phyloP scores from a whole-genome alignment of 257 asterid species.

The Solanum chiquidenum region DNA sequence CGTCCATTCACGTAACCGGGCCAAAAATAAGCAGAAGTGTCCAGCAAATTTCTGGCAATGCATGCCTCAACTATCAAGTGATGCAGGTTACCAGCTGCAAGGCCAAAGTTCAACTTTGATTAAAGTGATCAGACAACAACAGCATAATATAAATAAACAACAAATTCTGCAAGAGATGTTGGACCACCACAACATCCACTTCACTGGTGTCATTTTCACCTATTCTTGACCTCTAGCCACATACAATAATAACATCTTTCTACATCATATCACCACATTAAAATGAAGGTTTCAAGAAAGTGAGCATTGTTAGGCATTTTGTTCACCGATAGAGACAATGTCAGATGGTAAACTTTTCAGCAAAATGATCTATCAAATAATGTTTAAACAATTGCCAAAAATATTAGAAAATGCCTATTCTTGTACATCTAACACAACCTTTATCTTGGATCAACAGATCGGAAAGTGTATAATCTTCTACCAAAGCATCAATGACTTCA shows the following conservation, averaged over 20 bases:
- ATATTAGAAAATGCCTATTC: not conserved
- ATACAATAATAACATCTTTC: not conserved
- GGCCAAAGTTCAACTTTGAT: not conserved
- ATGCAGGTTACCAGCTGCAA: constrained; percentile 82
- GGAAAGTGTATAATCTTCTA: not conserved
- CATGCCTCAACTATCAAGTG: constrained; percentile 91
- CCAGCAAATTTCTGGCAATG: constrained; percentile 80
- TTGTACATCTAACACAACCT: not conserved
- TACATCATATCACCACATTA: not conserved
- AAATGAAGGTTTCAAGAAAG: not conserved
- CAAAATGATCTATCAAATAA: not conserved
- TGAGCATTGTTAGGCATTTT: not conserved
- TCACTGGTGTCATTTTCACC: not conserved
- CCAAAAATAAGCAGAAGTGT: constrained; percentile 90
- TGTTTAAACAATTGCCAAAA: not conserved
- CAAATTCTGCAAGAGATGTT: not conserved
- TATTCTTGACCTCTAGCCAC: not conserved
- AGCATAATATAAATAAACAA: not conserved
- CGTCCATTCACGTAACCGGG: constrained; percentile 67
- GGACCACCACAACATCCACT: not conserved
- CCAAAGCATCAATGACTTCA: not conserved
- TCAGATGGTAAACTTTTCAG: not conserved
- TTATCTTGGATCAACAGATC: not conserved
- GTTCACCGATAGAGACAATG: not conserved
- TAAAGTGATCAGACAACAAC: not conserved